Conservation (phyloP, 2,329 filamentous ascomycete species). For the Talaromyces sp. region DNA sequence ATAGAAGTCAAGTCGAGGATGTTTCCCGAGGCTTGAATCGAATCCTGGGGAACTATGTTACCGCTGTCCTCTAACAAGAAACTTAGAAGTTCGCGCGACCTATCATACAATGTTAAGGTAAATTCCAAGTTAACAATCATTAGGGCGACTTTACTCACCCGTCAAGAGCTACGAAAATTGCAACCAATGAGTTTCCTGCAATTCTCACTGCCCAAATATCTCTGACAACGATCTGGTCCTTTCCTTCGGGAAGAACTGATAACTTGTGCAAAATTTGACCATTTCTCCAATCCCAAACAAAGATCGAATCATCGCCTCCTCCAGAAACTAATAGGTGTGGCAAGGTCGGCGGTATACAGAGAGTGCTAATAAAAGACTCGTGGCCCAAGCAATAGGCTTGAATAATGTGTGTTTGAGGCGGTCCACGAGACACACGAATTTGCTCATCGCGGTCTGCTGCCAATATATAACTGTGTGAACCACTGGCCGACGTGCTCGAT, state of each 20-base stretch:
- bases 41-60: constrained; percentile 46
- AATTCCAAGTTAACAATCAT: background rate
- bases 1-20: constrained; percentile 53
- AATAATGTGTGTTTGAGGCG: constrained; percentile 80
- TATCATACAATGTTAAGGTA: constrained; percentile 43
- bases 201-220: constrained; percentile 45
- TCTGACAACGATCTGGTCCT: constrained; percentile 40
- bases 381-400: constrained; percentile 88
- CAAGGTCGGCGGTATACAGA: constrained; percentile 58
- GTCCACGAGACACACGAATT: constrained; percentile 77
- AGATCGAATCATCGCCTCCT: constrained; percentile 74
- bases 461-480: constrained; percentile 55
- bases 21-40: constrained; percentile 58
- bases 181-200: constrained; percentile 18
- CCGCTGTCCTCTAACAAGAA: constrained; percentile 53
- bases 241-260: constrained; percentile 25
- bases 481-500: constrained; percentile 43
- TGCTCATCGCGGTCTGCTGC: constrained; percentile 72
- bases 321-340: constrained; percentile 71
- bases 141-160: constrained; percentile 44
- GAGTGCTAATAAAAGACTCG: constrained; percentile 71
- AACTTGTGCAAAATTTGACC: constrained; percentile 30
- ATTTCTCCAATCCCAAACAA: constrained; percentile 74
- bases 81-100: constrained; percentile 62
- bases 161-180: constrained; percentile 53